Evolutionary conservation across 2,329 filamentous ascomycete species (phyloP), one percentile per base, ranked within the genome.

Genomic region (Sphaerulina musiva): DNA sequence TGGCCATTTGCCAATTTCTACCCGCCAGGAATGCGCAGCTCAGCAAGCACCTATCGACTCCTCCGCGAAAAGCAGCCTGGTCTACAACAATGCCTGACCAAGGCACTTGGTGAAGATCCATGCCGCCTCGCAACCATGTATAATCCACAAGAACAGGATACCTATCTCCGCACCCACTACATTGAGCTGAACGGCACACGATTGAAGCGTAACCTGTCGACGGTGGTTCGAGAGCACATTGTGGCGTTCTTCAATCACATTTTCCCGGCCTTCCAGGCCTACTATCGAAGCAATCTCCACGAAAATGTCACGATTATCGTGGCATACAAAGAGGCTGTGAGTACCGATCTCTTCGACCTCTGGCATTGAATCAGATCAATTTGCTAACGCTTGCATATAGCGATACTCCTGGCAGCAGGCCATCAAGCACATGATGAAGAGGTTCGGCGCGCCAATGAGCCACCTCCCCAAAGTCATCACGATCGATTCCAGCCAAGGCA

Each of bases 1-100:
- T 62, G 53, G 51, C 56, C 60, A 1, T 55, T 56, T 23, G 46
- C 43, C 14, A 52, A 59, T 32, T 61, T 61, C 51, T 61, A 62
- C 32, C 48, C 52, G 11, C 34, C 42, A 5, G 51, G 50, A 8
- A 55, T 62, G 54, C 56, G 59, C 23, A 53, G 56, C 29, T 51
- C 53, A 7, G 43, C 46, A 12, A 50, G 48, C 12, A 61, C 59
- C 6, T 47, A 49, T 29, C 31, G 41, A 7, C 47, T 48, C 2
- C 50, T 62, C 8, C 26, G 20, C 11, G 26, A 51, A 23, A 56
- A 46, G 14, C 46, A 53, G 20, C 59, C 59, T 26, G 60, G 59
- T 14, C 41, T 61, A 7, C 55, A 48, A 34, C 7, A 17, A 9
- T 56, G 55, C 32, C 51, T 60, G 2, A 49, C 46, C 2, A 44